Conservation (phyloP, 768 basidiomycete genomes). For the Udeniomyces megalosporus region DNA sequence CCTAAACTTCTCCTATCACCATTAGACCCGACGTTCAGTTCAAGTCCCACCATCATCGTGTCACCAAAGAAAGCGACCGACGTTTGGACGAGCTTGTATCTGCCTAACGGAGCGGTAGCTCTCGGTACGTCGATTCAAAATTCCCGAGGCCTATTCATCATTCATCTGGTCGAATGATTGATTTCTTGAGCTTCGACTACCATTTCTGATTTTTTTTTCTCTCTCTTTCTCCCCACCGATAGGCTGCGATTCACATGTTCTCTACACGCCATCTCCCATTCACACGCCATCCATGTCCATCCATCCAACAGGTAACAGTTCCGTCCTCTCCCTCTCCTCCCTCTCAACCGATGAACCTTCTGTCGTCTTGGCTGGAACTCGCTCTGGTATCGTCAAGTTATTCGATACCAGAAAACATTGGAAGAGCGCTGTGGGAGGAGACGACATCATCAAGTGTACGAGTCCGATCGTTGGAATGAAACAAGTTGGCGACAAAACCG, state of each 20-base stretch:
- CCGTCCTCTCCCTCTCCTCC: slow-evolving; percentile 1
- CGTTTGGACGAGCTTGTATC: neutral
- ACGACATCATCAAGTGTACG: neutral
- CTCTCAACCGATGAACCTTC: slow-evolving; percentile 1
- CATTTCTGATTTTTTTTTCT: neutral
- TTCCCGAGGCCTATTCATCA: too few species aligned
- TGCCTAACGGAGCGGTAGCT: slow-evolving; percentile 1
- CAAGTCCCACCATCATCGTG: neutral
- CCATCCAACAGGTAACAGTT: neutral
- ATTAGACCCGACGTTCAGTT: neutral
- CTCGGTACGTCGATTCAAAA: too few species aligned
- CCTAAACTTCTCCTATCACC: slow-evolving; percentile 6
- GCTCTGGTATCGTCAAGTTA: slow-evolving; percentile 1
- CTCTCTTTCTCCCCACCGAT: neutral
- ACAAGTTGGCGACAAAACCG: neutral
- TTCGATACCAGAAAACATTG: slow-evolving; percentile 6
- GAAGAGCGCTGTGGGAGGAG: neutral
- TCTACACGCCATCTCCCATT: slow-evolving; percentile 1
- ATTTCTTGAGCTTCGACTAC: neutral
- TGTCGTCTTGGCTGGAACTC: neutral
- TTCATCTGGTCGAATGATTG: neutral
- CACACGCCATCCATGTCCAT: neutral
- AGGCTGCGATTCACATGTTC: slow-evolving; percentile 14
- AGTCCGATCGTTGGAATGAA: slow-evolving; percentile 9
- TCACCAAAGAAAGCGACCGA: slow-evolving; percentile 12